Conservation (phyloP, 2,329 filamentous ascomycete species). For the Ambrosiella beaveri region DNA sequence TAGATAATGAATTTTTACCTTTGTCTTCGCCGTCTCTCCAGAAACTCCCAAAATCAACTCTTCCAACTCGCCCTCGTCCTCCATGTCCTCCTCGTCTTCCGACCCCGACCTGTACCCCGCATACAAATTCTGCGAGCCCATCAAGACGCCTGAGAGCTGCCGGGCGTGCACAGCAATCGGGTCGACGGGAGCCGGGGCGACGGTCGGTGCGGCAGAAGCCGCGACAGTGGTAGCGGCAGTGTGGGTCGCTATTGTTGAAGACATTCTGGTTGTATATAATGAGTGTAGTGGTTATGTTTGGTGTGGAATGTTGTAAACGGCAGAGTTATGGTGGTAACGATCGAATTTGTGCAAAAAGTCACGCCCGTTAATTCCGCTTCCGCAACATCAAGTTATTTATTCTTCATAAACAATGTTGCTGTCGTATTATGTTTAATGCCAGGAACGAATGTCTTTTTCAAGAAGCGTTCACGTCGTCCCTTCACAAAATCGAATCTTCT, state of each 20-base stretch:
- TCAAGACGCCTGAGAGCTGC: background rate
- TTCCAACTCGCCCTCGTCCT: background rate
- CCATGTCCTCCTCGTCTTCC: background rate
- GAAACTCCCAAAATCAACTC: background rate
- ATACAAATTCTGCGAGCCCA: background rate
- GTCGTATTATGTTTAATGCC: too few relatives aligned
- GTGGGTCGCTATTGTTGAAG: background rate
- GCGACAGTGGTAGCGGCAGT: background rate
- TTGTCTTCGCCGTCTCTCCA: background rate
- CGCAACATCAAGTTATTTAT: too few relatives aligned
- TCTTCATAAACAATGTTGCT: too few relatives aligned
- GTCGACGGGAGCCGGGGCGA: background rate
- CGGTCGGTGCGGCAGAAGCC: background rate
- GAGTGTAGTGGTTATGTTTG: background rate
- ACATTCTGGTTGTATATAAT: background rate
- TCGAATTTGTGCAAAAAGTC: too few relatives aligned
- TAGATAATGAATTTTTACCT: background rate
- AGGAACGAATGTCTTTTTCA: too few relatives aligned
- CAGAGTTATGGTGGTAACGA: background rate
- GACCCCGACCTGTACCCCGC: background rate
- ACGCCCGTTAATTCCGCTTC: too few relatives aligned
- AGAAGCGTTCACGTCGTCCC: too few relatives aligned
- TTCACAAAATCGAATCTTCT: too few relatives aligned
- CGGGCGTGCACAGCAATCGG: conserved; percentile 1
- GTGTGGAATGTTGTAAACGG: background rate